Percentiles rank a stretch among this genome's conserved stretches.
phyloP scores from a whole-genome alignment of 805 yeast species.

The Yarrowia sp. region DNA sequence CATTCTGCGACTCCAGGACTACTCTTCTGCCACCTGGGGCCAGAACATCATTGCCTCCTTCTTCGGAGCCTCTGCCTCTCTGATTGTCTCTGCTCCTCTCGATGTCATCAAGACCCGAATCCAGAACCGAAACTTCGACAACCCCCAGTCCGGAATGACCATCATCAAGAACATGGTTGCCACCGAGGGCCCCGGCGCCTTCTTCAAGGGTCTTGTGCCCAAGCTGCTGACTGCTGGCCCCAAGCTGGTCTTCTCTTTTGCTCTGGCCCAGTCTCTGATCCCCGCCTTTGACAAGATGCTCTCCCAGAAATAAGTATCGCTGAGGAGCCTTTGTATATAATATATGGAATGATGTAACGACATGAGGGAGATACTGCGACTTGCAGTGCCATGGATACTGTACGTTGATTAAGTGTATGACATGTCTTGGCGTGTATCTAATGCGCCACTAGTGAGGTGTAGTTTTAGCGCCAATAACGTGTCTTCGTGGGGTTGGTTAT shows the following conservation, averaged over 20 bases:
- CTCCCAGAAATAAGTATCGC: conserved; percentile 1
- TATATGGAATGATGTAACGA: not conserved
- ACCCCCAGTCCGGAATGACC: conserved; percentile 89
- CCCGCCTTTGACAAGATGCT: conserved; percentile 87
- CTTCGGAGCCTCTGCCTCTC: conserved; percentile 93
- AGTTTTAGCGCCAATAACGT: no score
- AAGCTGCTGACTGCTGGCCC: conserved; percentile 97
- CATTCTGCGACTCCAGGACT: conserved; percentile 79
- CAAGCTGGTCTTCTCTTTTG: conserved; percentile 95
- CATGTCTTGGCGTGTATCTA: not conserved
- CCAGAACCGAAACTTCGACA: conserved; percentile 92
- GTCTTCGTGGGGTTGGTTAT: no score
- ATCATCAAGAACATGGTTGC: conserved; percentile 89
- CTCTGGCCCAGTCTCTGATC: conserved; percentile 92
- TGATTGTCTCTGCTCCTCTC: conserved; percentile 94
- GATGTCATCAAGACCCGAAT: conserved; percentile 98
- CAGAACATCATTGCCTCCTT: conserved; percentile 95
- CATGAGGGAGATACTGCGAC: no score
- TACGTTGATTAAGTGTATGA: no score
- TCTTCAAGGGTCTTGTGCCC: conserved; percentile 96
- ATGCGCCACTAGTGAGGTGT: no score
- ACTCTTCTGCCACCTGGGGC: conserved; percentile 86
- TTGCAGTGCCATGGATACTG: no score
- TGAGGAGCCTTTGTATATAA: not conserved
- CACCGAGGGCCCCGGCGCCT: conserved; percentile 84